phyloP scores from a whole-genome alignment of 176 grass and related monocot genomes.

The Cenchrus purpureus region DNA sequence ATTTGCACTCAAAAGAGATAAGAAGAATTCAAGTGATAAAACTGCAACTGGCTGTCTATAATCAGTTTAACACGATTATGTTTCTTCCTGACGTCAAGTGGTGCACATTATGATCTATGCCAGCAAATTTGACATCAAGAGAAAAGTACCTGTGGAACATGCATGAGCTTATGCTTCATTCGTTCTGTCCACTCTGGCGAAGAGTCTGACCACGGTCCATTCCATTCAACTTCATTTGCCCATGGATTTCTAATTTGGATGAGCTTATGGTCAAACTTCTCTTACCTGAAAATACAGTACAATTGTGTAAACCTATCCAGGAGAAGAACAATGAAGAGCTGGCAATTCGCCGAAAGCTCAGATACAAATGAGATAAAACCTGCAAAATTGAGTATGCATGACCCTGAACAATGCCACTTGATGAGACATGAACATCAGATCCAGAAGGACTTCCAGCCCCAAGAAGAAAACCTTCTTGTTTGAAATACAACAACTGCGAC shows the following conservation, averaged over 20 bases:
- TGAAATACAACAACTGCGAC: conserved; percentile 98
- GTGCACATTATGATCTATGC: not conserved
- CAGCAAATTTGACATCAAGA: conserved; percentile 27
- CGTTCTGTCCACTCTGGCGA: conserved; percentile 96
- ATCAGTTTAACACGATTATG: not conserved
- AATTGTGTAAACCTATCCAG: conserved; percentile 20
- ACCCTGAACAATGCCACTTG: conserved; percentile 98
- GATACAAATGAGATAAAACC: conserved; percentile 60
- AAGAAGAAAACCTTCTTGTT: conserved; percentile 95
- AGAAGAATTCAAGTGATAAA: not conserved
- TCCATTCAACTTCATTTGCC: conserved; percentile 99
- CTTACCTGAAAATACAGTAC: conserved; percentile 69
- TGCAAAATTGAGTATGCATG: conserved; percentile 99
- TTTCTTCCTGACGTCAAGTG: conserved; percentile 12
- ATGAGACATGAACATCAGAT: conserved; percentile 92
- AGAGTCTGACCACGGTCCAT: conserved; percentile 94
- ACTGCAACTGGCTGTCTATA: not conserved
- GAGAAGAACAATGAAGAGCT: conserved; percentile 3
- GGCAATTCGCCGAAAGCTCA: conserved; percentile 5
- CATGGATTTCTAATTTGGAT: conserved; percentile 99
- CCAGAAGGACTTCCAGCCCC: conserved; percentile 99
- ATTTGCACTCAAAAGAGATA: not conserved
- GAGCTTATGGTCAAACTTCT: conserved; percentile 97
- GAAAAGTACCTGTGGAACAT: conserved; percentile 82
- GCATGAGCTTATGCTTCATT: conserved; percentile 99